Evolutionary conservation across 805 yeast species (phyloP).

Genomic region (Candida namnaoensis): DNA sequence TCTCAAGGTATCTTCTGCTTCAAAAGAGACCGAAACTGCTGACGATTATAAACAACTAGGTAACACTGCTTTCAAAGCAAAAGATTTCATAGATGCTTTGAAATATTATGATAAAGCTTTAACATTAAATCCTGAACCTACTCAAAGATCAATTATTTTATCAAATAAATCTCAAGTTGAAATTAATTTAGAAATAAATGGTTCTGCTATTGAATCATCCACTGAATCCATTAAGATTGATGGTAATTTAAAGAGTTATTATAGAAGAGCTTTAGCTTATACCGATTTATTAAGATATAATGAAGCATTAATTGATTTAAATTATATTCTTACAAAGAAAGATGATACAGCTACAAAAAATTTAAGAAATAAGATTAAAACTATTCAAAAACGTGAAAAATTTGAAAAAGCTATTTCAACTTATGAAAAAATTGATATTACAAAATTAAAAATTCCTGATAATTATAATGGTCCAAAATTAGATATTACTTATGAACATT

Average conservation of each 20-base stretch:
- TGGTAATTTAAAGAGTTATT: constrained; percentile 65
- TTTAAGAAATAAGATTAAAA: constrained; percentile 53
- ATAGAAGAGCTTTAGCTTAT: constrained; percentile 77
- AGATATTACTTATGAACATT: constrained; percentile 21
- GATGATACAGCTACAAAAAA: constrained; percentile 58
- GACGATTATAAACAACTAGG: constrained; percentile 58
- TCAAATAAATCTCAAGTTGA: constrained; percentile 90
- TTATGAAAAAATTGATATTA: constrained; percentile 35
- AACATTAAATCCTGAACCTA: constrained; percentile 35
- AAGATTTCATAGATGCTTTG: constrained; percentile 58
- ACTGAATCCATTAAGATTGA: constrained; percentile 62
- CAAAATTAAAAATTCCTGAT: constrained; percentile 35
- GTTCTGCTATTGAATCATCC: constrained; percentile 77
- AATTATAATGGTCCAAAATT: constrained; percentile 53
- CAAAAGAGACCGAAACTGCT: constrained; percentile 24
- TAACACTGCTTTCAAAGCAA: constrained; percentile 59
- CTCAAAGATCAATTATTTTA: constrained; percentile 49
- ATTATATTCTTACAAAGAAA: constrained; percentile 45
- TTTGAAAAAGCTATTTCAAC: constrained; percentile 84
- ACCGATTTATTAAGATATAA: constrained; percentile 70
- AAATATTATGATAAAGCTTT: constrained; percentile 70
- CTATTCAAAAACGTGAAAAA: constrained; percentile 60
- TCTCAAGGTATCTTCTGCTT: too few species aligned
- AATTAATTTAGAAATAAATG: constrained; percentile 79
- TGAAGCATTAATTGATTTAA: constrained; percentile 65